phyloP scores from a whole-genome alignment of 106 monocot genomes.

The Dioscorea zingiberensis region DNA sequence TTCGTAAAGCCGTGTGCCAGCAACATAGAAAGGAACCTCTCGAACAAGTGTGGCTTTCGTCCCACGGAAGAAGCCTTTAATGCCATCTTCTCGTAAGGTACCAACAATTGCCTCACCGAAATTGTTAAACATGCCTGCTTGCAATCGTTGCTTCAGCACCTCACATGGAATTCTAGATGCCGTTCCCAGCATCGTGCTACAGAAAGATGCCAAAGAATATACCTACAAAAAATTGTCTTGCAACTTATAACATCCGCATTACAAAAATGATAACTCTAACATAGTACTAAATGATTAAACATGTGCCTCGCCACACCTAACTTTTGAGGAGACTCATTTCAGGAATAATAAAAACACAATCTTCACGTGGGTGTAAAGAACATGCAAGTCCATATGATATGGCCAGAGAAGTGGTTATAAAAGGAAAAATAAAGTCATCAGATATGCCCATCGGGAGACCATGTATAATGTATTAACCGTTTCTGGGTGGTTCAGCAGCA shows the following conservation, averaged over 20 bases:
- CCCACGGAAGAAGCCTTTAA: slow-evolving; percentile 18
- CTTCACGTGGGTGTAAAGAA: too few species aligned
- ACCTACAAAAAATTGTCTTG: slow-evolving; percentile 31
- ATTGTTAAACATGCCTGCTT: slow-evolving; percentile 50
- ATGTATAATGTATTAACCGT: too few species aligned
- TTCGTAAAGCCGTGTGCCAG: slow-evolving; percentile 3
- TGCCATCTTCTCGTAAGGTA: slow-evolving; percentile 3
- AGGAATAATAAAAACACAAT: too few species aligned
- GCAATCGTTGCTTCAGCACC: slow-evolving; percentile 84
- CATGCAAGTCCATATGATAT: too few species aligned
- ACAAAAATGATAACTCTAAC: background rate
- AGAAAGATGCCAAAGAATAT: slow-evolving; percentile 58
- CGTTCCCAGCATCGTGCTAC: slow-evolving; percentile 77
- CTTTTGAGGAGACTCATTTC: too few species aligned
- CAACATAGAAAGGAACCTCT: slow-evolving; percentile 14
- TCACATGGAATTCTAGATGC: slow-evolving; percentile 78
- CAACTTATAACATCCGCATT: background rate
- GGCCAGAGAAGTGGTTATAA: too few species aligned
- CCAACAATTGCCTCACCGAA: slow-evolving; percentile 7
- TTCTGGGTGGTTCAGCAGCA: too few species aligned
- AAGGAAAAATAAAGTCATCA: too few species aligned
- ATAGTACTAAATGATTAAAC: too few species aligned
- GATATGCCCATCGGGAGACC: too few species aligned
- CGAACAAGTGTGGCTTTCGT: slow-evolving; percentile 10
- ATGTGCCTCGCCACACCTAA: too few species aligned